Evolutionary conservation across 192 early-diverging fungal genomes (phyloP), one percentile per base, ranked within the genome.

Genomic region (Linnemannia schmuckeri): DNA sequence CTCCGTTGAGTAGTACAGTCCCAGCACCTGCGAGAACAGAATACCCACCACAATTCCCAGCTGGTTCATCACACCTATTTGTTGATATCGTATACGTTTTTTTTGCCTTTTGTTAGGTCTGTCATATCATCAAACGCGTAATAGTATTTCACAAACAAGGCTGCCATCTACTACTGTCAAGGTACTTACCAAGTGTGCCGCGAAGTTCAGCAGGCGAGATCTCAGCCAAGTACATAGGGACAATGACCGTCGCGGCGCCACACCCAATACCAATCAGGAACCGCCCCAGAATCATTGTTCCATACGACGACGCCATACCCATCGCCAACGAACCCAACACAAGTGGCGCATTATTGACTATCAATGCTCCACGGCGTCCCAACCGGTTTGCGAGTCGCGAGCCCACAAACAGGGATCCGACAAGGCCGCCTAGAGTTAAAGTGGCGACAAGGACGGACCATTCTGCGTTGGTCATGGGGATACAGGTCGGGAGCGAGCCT

Each of bases 191-290:
- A 44, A 97, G 91, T 44, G 91, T 88, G 0, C 97, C 97, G 10
- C 96, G 90, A n/a, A 91, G 82, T 15, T 88, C 84, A 55, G 92
- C 85, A 3, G 97, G 95, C 7, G 94, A 91, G 27, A 95, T 89
- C 76, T 97, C 97, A 71, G 94, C 91, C 57, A 97, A 92, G 88
- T 96, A 97, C 69, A 94, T 93, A 3, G 97, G 96, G 9, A 96
- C 94, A 38, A 96, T 92, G 22, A 96, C 97, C 38, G 92, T 91
- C 33, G 91, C 93, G 41, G 94, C 89, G 18, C 97, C 97, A 66
- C 93, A 93, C 6, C 94, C 96, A 49, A 98, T 82, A 20, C 97
- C 97, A 42, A 91, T 89, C 17, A 97, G 55, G 74, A 96, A 92
- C 41, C 97, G 92, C 17, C 96, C 97, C 30, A 91, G 30, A 12